A percentile compares a stretch with the other conserved stretches of the same genome.
Evolutionary conservation across 106 monocot genomes (phyloP).

Genomic region (Gastrodia elata): DNA sequence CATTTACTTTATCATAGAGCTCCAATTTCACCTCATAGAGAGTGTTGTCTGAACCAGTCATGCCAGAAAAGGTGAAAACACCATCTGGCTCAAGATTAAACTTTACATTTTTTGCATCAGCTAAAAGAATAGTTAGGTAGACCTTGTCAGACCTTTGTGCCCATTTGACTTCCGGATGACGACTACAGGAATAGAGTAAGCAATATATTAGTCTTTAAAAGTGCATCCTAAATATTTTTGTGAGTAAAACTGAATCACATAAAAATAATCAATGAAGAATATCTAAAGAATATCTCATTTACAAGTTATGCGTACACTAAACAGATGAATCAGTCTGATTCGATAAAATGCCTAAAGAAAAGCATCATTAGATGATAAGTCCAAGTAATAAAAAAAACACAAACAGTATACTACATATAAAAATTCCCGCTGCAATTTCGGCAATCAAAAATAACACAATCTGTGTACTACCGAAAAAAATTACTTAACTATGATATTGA

Average conservation of each 20-base stretch:
- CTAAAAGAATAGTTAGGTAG: conserved; percentile 61
- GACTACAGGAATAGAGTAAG: conserved; percentile 27
- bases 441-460: no score
- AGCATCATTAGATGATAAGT: no score
- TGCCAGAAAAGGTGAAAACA: conserved; percentile 59
- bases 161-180: conserved; percentile 92
- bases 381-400: no score
- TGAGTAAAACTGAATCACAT: background rate
- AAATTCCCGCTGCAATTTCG: no score
- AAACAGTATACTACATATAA: no score
- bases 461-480: no score
- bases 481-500: no score
- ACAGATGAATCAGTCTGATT: background rate
- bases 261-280: background rate
- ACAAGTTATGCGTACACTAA: background rate
- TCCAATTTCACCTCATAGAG: conserved; percentile 62
- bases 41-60: conserved; percentile 43
- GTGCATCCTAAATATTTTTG: background rate
- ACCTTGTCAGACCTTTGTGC: conserved; percentile 85
- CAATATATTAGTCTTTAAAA: background rate
- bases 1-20: conserved; percentile 74
- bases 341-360: background rate
- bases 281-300: background rate
- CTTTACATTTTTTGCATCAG: conserved; percentile 75
- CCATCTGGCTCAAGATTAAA: conserved; percentile 81